Evolutionary conservation across 768 basidiomycete species (phyloP).

Genomic region (Lactarius evosmus): DNA sequence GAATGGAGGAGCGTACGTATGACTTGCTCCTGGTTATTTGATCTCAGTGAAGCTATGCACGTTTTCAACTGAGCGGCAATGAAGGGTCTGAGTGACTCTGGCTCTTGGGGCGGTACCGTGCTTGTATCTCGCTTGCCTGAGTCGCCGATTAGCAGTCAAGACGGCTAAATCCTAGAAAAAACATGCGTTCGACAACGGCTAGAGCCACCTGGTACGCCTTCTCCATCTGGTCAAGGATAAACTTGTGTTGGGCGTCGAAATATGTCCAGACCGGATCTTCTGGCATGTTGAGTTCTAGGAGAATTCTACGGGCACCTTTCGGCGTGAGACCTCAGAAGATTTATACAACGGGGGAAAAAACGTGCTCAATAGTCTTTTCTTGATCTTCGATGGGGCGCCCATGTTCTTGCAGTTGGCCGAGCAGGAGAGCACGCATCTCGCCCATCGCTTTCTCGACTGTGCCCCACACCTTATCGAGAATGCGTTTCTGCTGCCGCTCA

Average conservation of each 20-base stretch:
- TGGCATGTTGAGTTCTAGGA: constrained; percentile 78
- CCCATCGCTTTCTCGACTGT: constrained; percentile 93
- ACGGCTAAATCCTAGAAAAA: not conserved
- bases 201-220: constrained; percentile 53
- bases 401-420: constrained; percentile 78
- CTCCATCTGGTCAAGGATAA: constrained; percentile 78
- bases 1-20: constrained; percentile 46
- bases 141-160: constrained; percentile 5
- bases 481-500: constrained; percentile 82
- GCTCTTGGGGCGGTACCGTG: constrained; percentile 35
- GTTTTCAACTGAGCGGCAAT: constrained; percentile 57
- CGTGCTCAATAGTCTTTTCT: constrained; percentile 94
- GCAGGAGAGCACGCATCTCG: constrained; percentile 79
- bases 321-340: not conserved
- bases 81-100: constrained; percentile 42
- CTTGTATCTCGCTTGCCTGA: constrained; percentile 49
- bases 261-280: constrained; percentile 96
- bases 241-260: constrained; percentile 88
- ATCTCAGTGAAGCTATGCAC: constrained; percentile 58
- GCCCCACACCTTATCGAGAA: constrained; percentile 94
- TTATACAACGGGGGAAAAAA: constrained; percentile 20
- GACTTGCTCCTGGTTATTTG: constrained; percentile 57
- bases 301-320: constrained; percentile 52
- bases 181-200: constrained; percentile 50
- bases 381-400: constrained; percentile 85